Base-by-base conservation (phyloP, 2,329 filamentous ascomycete genomes). In the Talaromyces sp. region DNA sequence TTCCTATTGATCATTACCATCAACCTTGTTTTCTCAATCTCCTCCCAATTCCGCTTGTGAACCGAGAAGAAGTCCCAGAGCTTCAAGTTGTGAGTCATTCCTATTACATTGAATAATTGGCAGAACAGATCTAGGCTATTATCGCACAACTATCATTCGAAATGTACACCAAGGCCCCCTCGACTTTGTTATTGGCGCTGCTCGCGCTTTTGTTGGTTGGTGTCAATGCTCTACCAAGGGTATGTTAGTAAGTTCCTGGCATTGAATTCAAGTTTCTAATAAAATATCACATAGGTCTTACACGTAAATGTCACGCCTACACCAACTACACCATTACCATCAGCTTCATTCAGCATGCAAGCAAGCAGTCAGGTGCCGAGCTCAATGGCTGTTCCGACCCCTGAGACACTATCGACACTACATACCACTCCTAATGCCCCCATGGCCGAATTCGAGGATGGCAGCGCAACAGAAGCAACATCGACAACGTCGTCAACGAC, bases 141-240 rank as follows among this genome's bases (percentile, higher is more conserved):
- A 13, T 14, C 10, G 13, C 2, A 37, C 7, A 39, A 22, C 24
- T 11, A 43, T 33, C 31, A 31, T 54, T 49, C 58, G 43, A 56
- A 6, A 65, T 65, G 63, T 37, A 61, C 47, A 47, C 45, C 49
- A 45, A 43, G 24, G 27, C 52, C n/a, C 14, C 39, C 13, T 39
- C 58, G n/a, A 37, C 47, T 39, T 35, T 65, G 10, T 41, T 65
- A 2, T 14, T 58, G 43, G 41, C 16, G 31, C 31, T 63, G 33
- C 58, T 58, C 3, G 47, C 50, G 22, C 33, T 56, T 27, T 24
- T 65, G 14, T 7, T 60, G 19, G 49, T 57, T 9, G 61, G 41
- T 33, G 49, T 57, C 6, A 47, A 49, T 37, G 63, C 63, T 65
- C 33, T 65, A n/a, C 63, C 63, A 7, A 57, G 50, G 39, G 63